Conservation (phyloP, 2,329 filamentous ascomycete genomes). For the Botrytis squamosa region DNA sequence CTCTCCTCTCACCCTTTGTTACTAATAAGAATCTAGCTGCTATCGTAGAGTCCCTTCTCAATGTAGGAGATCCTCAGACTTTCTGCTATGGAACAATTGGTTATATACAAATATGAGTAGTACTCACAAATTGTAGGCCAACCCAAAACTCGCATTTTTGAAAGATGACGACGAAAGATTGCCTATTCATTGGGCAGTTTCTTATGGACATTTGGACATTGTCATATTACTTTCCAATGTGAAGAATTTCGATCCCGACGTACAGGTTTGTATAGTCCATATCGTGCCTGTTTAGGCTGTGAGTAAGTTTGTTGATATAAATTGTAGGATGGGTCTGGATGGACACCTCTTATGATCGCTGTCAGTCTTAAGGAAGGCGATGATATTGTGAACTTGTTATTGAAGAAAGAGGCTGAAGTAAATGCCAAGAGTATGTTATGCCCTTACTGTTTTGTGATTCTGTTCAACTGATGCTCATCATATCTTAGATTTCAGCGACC, state of each 20-base stretch:
- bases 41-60: conserved; percentile 72
- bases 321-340: conserved; percentile 68
- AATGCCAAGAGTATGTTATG: conserved; percentile 63
- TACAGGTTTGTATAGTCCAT: conserved; percentile 53
- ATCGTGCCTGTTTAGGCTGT: neutral
- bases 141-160: conserved; percentile 69
- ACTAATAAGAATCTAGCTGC: conserved; percentile 51
- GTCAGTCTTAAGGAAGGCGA: conserved; percentile 72
- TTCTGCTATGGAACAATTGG: neutral
- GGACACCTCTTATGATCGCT: conserved; percentile 84
- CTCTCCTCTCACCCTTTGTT: conserved; percentile 2
- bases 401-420: conserved; percentile 68
- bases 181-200: conserved; percentile 90
- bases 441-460: neutral
- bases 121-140: conserved; percentile 53
- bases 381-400: conserved; percentile 63
- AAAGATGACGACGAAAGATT: conserved; percentile 86
- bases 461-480: conserved; percentile 15
- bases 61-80: conserved; percentile 48
- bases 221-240: conserved; percentile 68
- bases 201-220: conserved; percentile 76
- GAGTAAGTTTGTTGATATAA: neutral
- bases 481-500: conserved; percentile 59
- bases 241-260: conserved; percentile 79
- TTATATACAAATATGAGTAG: conserved; percentile 8